Evolutionary conservation across 164 flowering plant species (phyloP), one percentile per base, ranked within the genome.

Genomic region (Macadamia tetraphylla): DNA sequence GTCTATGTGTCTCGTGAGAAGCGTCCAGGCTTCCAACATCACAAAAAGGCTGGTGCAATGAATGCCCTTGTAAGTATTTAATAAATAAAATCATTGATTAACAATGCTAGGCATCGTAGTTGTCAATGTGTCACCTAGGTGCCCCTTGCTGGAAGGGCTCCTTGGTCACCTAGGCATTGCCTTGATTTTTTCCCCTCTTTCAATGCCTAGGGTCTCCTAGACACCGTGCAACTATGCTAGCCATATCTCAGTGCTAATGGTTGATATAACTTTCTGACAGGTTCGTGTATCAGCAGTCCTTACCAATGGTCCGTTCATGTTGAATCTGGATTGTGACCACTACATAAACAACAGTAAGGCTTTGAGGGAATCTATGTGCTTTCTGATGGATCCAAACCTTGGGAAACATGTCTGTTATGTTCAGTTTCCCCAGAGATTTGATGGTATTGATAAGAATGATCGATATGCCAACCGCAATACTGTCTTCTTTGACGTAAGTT

Each of bases 251-350:
- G 0, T 11, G 31, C 44, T 65, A 49, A 62, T 67, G 43, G 15
- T 63, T 32, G 55, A 18, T 9, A 1, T 61, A 30, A 7, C 49
- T 23, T 58, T 43, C 6, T 23, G 35, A 58, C 71, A 78, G 81
- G 81, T 79, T 23, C 83, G 81, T 29, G 89, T 83, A 32, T 87
- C 91, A 3, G 87, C 88, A 29, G 85, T 85, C 68, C 81, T 87
- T 31, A 83, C 88, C 29, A 87, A 87, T 76, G 88, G 87, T 31
- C 85, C 88, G 64, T 87, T 73, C 71, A 60, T 87, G 67, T 76
- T 87, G 68, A 87, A 87, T 73, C 87, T 87, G 42, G 91, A 86
- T 65, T 86, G 90, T 81, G 90, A 84, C 73, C 90, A 86, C 75
- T 86, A 86, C 73, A 82, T 86, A 48, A 85, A 87, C 78, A 87